Evolutionary conservation across 331 rosid species (phyloP).

Genomic region (Telfairia occidentalis): DNA sequence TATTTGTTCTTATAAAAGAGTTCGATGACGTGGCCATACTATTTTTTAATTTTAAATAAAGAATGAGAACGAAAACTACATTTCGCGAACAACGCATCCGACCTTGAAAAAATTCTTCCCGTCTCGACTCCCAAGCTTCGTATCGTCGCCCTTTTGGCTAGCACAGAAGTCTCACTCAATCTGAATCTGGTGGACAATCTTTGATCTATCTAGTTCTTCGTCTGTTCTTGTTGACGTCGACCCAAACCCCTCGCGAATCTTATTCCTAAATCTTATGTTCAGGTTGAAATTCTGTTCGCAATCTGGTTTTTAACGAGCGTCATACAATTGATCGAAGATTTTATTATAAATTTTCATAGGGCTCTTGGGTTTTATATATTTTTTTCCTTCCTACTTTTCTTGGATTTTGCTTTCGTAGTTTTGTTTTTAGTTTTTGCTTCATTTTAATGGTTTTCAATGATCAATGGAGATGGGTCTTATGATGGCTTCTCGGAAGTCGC

Average conservation of each 20-base stretch:
- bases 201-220: neutral
- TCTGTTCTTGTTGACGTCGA: neutral
- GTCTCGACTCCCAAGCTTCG: neutral
- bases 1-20: too few relatives aligned
- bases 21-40: neutral
- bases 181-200: neutral
- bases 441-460: conserved; percentile 24
- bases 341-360: neutral
- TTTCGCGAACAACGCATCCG: neutral
- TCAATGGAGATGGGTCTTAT: conserved; percentile 29
- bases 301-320: neutral
- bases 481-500: conserved; percentile 16
- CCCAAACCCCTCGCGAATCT: neutral
- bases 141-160: neutral
- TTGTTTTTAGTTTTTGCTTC: neutral
- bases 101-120: neutral
- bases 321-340: neutral
- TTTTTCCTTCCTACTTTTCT: neutral
- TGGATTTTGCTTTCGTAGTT: neutral
- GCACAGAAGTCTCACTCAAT: neutral
- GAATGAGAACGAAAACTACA: neutral
- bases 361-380: neutral
- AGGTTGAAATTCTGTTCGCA: neutral
- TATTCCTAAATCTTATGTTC: neutral
- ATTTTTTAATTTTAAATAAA: neutral